phyloP scores from a whole-genome alignment of 1,284 basidiomycete genomes.

The Ganoderma resinaceum region DNA sequence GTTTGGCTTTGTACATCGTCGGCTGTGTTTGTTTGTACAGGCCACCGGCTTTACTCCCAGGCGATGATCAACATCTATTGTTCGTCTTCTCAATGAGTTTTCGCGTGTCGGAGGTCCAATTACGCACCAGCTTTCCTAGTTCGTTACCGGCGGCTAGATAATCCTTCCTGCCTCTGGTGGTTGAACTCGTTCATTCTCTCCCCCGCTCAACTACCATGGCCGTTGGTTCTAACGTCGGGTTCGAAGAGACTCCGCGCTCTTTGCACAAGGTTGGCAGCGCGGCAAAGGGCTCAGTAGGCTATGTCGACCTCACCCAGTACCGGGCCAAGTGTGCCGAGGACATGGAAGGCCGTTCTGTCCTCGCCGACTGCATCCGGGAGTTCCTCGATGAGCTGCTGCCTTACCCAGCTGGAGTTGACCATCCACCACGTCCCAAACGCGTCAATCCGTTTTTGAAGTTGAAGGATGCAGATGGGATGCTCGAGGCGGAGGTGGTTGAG shows the following conservation, averaged over 20 bases:
- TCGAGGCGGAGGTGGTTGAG: background rate
- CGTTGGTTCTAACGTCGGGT: background rate
- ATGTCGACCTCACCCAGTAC: background rate
- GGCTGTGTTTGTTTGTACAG: background rate
- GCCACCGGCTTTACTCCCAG: background rate
- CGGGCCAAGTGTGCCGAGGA: slow-evolving; percentile 3
- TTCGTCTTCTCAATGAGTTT: background rate
- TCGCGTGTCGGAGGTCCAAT: background rate
- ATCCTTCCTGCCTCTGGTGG: background rate
- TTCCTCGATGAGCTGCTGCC: background rate
- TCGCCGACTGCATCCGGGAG: background rate
- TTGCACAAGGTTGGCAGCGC: background rate
- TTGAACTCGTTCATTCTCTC: background rate
- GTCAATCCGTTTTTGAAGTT: background rate
- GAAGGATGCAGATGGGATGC: background rate
- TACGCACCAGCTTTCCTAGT: background rate
- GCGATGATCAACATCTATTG: background rate
- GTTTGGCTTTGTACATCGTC: background rate
- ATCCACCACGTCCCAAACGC: background rate
- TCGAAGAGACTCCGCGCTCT: background rate
- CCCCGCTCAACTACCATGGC: background rate
- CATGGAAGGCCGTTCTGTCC: background rate
- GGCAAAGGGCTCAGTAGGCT: background rate
- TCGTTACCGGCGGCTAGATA: background rate
- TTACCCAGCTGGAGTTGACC: background rate